phyloP scores from a whole-genome alignment of 306 rosid species.

The Cucurbita moschata region DNA sequence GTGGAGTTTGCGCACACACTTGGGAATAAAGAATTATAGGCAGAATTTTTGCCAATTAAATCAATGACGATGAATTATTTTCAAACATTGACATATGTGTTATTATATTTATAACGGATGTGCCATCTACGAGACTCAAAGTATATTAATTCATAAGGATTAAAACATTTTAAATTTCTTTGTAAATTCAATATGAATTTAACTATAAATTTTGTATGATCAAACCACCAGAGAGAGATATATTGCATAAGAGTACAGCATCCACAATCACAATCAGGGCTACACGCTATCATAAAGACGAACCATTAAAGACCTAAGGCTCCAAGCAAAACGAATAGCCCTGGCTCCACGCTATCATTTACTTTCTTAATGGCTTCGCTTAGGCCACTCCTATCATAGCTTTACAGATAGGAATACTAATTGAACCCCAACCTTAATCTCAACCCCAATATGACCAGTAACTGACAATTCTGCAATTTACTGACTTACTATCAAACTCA shows the following conservation, averaged over 20 bases:
- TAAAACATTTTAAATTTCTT: neutral
- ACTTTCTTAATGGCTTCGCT: neutral
- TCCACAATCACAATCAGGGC: neutral
- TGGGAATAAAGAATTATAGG: neutral
- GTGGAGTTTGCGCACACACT: neutral
- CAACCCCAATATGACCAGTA: neutral
- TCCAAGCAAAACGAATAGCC: neutral
- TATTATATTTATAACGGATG: neutral
- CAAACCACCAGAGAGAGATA: neutral
- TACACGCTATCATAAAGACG: neutral
- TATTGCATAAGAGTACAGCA: neutral
- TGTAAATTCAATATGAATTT: neutral
- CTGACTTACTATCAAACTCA: neutral
- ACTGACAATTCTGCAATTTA: neutral
- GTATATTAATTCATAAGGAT: neutral
- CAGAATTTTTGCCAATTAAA: neutral
- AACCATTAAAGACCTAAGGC: neutral
- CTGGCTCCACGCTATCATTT: neutral
- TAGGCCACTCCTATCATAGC: neutral
- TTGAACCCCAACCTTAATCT: neutral
- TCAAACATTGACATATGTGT: neutral
- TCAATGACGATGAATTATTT: neutral
- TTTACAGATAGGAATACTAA: neutral
- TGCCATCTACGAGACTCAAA: neutral
- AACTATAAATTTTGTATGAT: neutral